A percentile compares a stretch with the other conserved stretches of the same genome.
phyloP scores from a whole-genome alignment of 208 protist genomes.

The Histomonas meleagridis region DNA sequence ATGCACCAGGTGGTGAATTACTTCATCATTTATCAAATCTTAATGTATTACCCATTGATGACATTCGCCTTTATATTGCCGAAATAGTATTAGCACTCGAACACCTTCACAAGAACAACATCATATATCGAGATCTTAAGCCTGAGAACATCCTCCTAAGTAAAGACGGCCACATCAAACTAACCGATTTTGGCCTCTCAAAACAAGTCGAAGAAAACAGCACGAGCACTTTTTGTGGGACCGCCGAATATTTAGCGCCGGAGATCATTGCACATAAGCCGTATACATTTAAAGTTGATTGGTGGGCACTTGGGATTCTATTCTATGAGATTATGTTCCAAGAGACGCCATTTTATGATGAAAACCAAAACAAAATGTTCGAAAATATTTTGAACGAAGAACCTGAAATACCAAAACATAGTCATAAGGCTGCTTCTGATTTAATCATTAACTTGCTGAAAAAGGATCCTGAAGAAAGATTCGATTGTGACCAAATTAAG shows the following conservation, averaged over 20 bases:
- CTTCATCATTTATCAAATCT: neutral
- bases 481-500: neutral
- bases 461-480: neutral
- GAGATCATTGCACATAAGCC: neutral
- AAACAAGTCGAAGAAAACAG: neutral
- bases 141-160: conserved; percentile 14
- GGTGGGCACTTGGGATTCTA: conserved; percentile 10
- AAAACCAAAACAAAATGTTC: neutral
- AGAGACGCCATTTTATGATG: neutral
- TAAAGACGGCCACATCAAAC: neutral
- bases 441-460: neutral
- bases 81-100: neutral
- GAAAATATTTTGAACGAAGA: neutral
- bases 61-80: neutral
- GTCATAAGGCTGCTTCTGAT: neutral
- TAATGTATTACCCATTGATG: neutral
- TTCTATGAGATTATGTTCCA: neutral
- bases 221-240: neutral
- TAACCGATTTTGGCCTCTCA: conserved; percentile 13
- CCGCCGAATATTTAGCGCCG: neutral
- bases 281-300: neutral
- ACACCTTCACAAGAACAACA: neutral
- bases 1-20: conserved; percentile 12
- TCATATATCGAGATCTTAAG: conserved; percentile 11
- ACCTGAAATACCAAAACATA: neutral